These are phyloP conservation scores for Colletotrichum caudatum DNA, from an alignment of 2,329 filamentous ascomycete genomes.

Conservation along the genomic window DNA sequence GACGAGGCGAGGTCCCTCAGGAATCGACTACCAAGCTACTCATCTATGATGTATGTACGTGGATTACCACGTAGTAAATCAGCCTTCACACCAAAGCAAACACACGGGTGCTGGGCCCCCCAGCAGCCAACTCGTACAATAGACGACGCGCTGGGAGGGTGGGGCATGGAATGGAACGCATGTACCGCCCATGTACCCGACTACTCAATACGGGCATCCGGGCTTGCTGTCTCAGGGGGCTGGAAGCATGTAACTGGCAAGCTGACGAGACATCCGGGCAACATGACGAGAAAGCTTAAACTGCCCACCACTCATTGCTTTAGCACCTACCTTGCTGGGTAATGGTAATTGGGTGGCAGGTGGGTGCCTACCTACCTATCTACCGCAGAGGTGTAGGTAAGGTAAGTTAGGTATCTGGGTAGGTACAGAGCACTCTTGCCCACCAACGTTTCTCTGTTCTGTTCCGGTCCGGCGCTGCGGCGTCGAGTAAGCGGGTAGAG, in stretches of 20 bases:
- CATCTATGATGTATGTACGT: too few relatives aligned
- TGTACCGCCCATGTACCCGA: slow-evolving; percentile 26
- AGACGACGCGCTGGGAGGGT: slow-evolving; percentile 30
- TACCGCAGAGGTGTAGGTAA: too few relatives aligned
- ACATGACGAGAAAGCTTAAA: slow-evolving; percentile 39
- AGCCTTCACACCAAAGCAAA: neutral
- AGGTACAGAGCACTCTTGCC: neutral
- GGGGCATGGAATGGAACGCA: slow-evolving; percentile 10
- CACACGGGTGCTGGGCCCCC: neutral
- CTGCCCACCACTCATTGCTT: neutral
- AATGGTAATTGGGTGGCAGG: too few relatives aligned
- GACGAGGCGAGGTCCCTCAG: neutral
- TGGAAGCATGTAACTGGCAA: slow-evolving; percentile 21
- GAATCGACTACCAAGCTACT: too few relatives aligned
- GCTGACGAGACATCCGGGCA: slow-evolving; percentile 19
- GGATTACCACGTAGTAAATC: too few relatives aligned
- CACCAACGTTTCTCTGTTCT: neutral
- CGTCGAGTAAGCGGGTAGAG: neutral
- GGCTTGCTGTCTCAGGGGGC: slow-evolving; percentile 3
- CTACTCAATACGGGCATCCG: slow-evolving; percentile 21
- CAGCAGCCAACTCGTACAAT: slow-evolving; percentile 1
- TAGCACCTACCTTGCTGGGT: too few relatives aligned
- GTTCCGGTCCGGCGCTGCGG: too few relatives aligned
- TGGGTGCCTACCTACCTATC: too few relatives aligned
- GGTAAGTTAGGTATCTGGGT: neutral